Conservation (phyloP, 108 stramenopile genomes). For the Cylindrotheca fusiformis region DNA sequence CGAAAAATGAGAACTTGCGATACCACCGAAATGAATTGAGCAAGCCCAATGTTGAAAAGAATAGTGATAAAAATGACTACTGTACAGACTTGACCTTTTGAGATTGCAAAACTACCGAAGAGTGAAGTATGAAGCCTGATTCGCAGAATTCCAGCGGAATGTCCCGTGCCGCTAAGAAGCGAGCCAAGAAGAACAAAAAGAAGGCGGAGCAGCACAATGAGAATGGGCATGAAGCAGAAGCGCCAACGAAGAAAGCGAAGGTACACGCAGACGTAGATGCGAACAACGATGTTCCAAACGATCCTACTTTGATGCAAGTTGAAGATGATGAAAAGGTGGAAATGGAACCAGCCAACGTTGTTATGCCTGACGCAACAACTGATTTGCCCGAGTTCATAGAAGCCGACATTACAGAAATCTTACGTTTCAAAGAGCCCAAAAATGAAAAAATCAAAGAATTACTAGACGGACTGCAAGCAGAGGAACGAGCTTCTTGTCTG, state of each 20-base stretch:
- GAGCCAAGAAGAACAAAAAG: slow-evolving; percentile 74
- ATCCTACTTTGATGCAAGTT: neutral
- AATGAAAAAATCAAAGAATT: slow-evolving; percentile 21
- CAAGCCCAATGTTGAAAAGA: too few species aligned
- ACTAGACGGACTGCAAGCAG: slow-evolving; percentile 36
- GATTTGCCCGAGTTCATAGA: too few species aligned
- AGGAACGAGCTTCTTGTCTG: slow-evolving; percentile 55
- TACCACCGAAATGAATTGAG: too few species aligned
- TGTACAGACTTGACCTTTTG: too few species aligned
- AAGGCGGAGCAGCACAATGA: slow-evolving; percentile 17
- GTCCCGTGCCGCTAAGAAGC: slow-evolving; percentile 87
- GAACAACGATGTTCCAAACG: neutral
- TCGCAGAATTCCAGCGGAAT: slow-evolving; percentile 32
- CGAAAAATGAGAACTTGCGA: too few species aligned
- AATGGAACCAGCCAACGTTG: neutral
- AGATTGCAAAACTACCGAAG: too few species aligned
- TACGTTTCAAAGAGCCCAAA: slow-evolving; percentile 13
- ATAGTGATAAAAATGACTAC: too few species aligned
- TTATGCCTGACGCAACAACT: neutral
- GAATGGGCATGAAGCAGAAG: slow-evolving; percentile 10
- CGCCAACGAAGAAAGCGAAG: slow-evolving; percentile 14
- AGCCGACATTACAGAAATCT: slow-evolving; percentile 26
- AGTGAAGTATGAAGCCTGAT: slow-evolving; percentile 11
- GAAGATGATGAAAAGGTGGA: neutral
- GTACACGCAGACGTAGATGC: neutral